Evolutionary conservation across 495 filamentous ascomycete genomes (phyloP).

Genomic region (Articulospora tetracladia): DNA sequence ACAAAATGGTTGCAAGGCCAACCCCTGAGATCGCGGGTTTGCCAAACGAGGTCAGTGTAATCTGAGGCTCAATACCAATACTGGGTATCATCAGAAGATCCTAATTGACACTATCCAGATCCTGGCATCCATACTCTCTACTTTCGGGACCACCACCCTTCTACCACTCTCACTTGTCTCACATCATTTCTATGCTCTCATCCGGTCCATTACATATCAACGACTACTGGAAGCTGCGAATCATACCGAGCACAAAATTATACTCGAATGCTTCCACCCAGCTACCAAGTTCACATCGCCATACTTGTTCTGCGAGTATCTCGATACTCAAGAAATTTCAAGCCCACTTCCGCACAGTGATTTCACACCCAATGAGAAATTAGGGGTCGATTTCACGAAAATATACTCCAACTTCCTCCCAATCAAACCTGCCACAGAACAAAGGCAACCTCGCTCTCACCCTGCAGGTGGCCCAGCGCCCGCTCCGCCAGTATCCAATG

Average conservation of each 20-base stretch:
- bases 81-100: neutral
- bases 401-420: constrained; percentile 27
- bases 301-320: constrained; percentile 57
- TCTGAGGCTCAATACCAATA: neutral
- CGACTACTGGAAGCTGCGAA: constrained; percentile 56
- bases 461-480: constrained; percentile 26
- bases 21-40: neutral
- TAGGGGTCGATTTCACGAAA: constrained; percentile 32
- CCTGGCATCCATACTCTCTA: neutral
- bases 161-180: neutral
- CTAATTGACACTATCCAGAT: neutral
- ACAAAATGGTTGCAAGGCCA: no score
- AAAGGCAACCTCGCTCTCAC: constrained; percentile 8
- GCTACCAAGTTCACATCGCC: constrained; percentile 62
- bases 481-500: constrained; percentile 16
- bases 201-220: constrained; percentile 60
- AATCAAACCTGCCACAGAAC: constrained; percentile 4
- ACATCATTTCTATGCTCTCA: constrained; percentile 10
- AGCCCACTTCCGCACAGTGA: constrained; percentile 15
- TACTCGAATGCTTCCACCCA: constrained; percentile 77
- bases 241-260: constrained; percentile 57
- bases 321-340: constrained; percentile 25
- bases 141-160: neutral
- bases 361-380: neutral
- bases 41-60: neutral